These are phyloP conservation scores for Russula olivacea DNA, from an alignment of 768 basidiomycete species.

Conservation along the genomic window DNA sequence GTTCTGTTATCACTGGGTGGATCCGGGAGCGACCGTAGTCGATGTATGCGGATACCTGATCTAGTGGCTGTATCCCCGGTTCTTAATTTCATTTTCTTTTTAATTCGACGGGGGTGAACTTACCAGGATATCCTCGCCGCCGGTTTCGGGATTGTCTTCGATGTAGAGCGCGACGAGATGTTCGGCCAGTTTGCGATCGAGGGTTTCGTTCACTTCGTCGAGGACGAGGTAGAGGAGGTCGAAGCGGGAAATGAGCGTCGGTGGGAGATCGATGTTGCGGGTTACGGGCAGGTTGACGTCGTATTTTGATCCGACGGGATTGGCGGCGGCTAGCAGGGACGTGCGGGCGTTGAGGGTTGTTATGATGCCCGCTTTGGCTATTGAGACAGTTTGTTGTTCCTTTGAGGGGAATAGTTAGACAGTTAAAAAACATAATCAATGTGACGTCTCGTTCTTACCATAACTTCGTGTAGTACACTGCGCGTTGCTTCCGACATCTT, in stretches of 20 bases:
- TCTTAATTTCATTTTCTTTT: background rate
- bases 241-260: conserved; percentile 96
- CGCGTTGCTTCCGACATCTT: conserved; percentile 98
- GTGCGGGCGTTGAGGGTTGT: conserved; percentile 98
- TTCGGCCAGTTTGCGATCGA: conserved; percentile 83
- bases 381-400: conserved; percentile 99
- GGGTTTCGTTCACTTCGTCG: conserved; percentile 85
- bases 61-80: conserved; percentile 57
- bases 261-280: conserved; percentile 93
- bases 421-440: background rate
- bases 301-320: conserved; percentile 94
- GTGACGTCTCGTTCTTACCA: conserved; percentile 51
- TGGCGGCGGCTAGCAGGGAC: conserved; percentile 94
- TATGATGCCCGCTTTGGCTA: conserved; percentile 98
- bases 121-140: conserved; percentile 70
- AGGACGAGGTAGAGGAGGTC: conserved; percentile 94
- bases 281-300: conserved; percentile 89
- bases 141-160: conserved; percentile 74
- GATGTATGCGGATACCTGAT: conserved; percentile 90
- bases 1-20: conserved; percentile 80
- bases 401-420: conserved; percentile 37
- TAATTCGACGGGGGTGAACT: conserved; percentile 27
- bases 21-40: conserved; percentile 85
- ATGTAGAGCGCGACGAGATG: conserved; percentile 92
- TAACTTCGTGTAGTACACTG: conserved; percentile 97